Evolutionary conservation across 345 rosid genomes (phyloP), one percentile per base, ranked within the genome.

Genomic region (Boechera stricta): DNA sequence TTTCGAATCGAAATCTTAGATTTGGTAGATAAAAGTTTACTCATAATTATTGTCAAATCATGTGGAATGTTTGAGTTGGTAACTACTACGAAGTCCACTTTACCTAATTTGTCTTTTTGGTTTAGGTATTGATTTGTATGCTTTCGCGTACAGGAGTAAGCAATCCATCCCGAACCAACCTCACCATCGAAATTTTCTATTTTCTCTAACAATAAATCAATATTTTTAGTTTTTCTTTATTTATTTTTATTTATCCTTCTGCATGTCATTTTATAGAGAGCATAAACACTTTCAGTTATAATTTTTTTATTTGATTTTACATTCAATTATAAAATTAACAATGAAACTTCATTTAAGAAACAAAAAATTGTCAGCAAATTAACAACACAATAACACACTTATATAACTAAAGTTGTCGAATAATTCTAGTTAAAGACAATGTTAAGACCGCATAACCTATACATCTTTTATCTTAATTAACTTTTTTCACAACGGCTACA

Each of bases 81-180:
- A 64, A 71, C 39, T 55, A 64, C 44, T 29, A 77, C 76, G n/a
- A 55, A 47, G 51, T 71, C 80, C 80, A 71, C 80, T 71, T 77
- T 70, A 77, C 76, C 76, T 77, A 71, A 47, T 71, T 47, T 64
- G 10, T 56, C 45, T 36, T 42, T 64, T 77, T 64, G 65, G 60
- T 71, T 77, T 77, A 71, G 80, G 80, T 77, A 55, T 56, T 64
- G 52, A 54, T 28, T 64, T 64, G 71, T 77, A 26, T 56, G 67
- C 15, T 77, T 55, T 45, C 59, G 56, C 55, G 53, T 64, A 67
- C 44, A 51, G 69, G 63, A 71, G 73, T 71, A 38, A 58, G 74
- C 77, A 77, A 81, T 67, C 68, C 63, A 57, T 72, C 78, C 49
- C 7, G 32, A 28, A 72, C 77, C 68, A 78, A 79, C 75, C 76